A percentile compares a stretch with the other conserved stretches of the same genome.
phyloP scores from a whole-genome alignment of 2,329 filamentous ascomycete genomes.

The Calonectria naviculata region DNA sequence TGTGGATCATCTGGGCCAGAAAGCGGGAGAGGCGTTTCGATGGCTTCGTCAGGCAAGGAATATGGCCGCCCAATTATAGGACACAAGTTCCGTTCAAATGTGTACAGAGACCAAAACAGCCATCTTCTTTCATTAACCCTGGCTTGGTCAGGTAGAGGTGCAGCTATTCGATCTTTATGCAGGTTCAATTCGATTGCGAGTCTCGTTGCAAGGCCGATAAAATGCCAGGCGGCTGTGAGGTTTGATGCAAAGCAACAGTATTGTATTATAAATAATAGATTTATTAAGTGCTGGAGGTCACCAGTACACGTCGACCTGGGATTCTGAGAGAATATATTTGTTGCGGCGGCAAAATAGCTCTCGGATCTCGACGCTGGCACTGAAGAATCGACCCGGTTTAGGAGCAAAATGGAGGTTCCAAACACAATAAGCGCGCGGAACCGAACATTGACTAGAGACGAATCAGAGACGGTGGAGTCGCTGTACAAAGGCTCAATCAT shows the following conservation, averaged over 20 bases:
- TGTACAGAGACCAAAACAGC: slow-evolving; percentile 29
- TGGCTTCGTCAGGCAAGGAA: slow-evolving; percentile 30
- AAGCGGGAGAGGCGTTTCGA: slow-evolving; percentile 20
- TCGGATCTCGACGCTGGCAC: slow-evolving; percentile 28
- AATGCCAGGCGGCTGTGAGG: slow-evolving; percentile 29
- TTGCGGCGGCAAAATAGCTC: slow-evolving; percentile 19
- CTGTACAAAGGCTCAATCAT: slow-evolving; percentile 20
- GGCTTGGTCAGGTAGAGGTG: background rate
- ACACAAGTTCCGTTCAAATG: slow-evolving; percentile 31
- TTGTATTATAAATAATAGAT: slow-evolving; percentile 26
- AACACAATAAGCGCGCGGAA: slow-evolving; percentile 27
- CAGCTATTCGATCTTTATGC: background rate
- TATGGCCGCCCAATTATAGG: slow-evolving; percentile 22
- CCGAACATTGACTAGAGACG: background rate
- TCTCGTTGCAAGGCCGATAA: slow-evolving; percentile 28
- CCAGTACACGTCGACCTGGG: slow-evolving; percentile 22
- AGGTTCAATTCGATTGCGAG: slow-evolving; percentile 28
- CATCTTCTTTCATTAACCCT: slow-evolving; percentile 7
- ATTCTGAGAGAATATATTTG: slow-evolving; percentile 6
- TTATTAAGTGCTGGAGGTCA: slow-evolving; percentile 22
- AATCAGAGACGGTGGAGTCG: background rate
- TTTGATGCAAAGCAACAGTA: slow-evolving; percentile 28
- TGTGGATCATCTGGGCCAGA: slow-evolving; percentile 1
- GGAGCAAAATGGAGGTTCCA: slow-evolving; percentile 23
- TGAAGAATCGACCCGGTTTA: slow-evolving; percentile 25